Conservation (phyloP, 768 basidiomycete species). For the Cubamyces lactineus region DNA sequence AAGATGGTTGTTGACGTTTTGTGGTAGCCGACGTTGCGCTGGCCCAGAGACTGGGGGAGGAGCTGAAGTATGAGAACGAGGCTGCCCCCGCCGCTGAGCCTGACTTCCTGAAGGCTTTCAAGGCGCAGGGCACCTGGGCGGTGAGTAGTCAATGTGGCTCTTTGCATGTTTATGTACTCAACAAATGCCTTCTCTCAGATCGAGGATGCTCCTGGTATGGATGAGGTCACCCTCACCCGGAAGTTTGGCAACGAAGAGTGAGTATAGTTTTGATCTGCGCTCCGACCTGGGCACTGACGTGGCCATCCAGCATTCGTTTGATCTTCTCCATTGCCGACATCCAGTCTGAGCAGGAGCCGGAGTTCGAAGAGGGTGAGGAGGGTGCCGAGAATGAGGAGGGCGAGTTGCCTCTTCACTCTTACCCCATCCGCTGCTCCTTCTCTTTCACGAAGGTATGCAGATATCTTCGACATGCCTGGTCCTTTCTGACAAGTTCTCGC, state of each 20-base stretch:
- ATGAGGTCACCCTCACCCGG: constrained; percentile 82
- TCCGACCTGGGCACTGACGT: not conserved
- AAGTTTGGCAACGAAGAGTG: constrained; percentile 91
- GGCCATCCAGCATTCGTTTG: constrained; percentile 68
- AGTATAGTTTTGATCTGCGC: constrained; percentile 34
- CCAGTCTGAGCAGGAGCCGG: constrained; percentile 47
- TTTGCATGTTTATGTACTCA: not conserved
- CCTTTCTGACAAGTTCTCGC: not conserved
- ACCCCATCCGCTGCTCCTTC: constrained; percentile 79
- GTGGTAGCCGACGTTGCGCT: constrained; percentile 71
- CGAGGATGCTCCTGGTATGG: constrained; percentile 67
- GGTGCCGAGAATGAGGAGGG: constrained; percentile 40
- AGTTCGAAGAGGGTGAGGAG: constrained; percentile 41
- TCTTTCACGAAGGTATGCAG: constrained; percentile 78
- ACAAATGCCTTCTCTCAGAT: constrained; percentile 46
- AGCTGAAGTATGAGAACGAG: constrained; percentile 86
- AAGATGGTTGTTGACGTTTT: not conserved
- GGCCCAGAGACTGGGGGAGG: constrained; percentile 73
- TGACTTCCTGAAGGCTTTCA: constrained; percentile 80
- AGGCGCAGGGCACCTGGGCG: constrained; percentile 75
- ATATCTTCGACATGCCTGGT: not conserved
- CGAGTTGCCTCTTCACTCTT: constrained; percentile 46
- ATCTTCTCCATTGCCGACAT: constrained; percentile 95
- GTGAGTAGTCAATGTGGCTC: constrained; percentile 43
- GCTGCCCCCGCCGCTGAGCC: constrained; percentile 52